A percentile compares a stretch with the other conserved stretches of the same genome.
Conservation (phyloP, 331 rosid genomes). For the Dryas integrifolia region DNA sequence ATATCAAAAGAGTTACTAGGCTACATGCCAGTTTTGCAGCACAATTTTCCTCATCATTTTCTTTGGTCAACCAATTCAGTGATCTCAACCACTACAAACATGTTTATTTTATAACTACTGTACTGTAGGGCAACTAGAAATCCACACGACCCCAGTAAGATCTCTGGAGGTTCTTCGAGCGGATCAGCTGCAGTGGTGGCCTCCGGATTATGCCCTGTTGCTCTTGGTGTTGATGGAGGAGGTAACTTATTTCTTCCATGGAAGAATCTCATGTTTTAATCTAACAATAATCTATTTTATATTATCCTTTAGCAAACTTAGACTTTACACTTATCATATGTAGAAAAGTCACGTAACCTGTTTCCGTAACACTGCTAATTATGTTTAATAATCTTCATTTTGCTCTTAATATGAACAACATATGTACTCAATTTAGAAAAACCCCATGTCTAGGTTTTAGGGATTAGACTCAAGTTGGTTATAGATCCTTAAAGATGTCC, state of each 20-base stretch:
- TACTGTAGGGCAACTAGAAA: constrained; percentile 66
- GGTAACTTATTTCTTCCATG: constrained; percentile 38
- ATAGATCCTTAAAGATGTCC: too few species aligned
- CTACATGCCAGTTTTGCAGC: neutral
- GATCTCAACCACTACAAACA: neutral
- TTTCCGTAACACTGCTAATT: too few species aligned
- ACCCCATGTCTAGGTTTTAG: too few species aligned
- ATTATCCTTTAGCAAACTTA: neutral
- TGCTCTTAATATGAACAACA: too few species aligned
- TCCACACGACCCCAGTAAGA: constrained; percentile 56
- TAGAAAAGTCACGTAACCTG: too few species aligned
- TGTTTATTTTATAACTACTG: neutral
- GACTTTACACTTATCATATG: too few species aligned
- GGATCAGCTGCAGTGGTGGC: constrained; percentile 96
- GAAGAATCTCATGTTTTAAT: neutral
- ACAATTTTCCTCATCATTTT: neutral
- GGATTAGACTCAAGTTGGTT: too few species aligned
- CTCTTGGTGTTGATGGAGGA: constrained; percentile 98
- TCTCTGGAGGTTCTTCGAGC: constrained; percentile 91
- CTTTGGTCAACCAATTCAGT: neutral
- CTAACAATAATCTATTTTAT: neutral
- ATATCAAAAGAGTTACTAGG: neutral
- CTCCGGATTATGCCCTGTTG: constrained; percentile 85
- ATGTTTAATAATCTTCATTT: too few species aligned
- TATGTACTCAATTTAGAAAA: too few species aligned